phyloP scores from a whole-genome alignment of 2,329 filamentous ascomycete species.

The Paecilomyces sp. region DNA sequence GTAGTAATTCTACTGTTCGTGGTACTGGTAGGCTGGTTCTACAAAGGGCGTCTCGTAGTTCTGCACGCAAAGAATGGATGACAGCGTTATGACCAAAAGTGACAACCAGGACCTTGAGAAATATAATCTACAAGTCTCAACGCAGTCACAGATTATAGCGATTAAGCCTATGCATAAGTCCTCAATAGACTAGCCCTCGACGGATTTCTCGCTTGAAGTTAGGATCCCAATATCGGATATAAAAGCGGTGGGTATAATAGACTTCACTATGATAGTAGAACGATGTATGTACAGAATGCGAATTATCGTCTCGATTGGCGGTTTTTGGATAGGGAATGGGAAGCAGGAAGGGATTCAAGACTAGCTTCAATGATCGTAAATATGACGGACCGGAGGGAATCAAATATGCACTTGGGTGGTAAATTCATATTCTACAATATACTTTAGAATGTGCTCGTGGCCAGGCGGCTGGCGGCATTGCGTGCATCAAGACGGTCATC shows the following conservation, averaged over 20 bases:
- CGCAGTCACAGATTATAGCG: no score
- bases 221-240: no score
- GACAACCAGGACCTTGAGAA: no score
- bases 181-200: neutral
- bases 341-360: neutral
- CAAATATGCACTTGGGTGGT: neutral
- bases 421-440: slow-evolving; percentile 15
- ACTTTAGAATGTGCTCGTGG: slow-evolving; percentile 80
- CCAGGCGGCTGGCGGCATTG: slow-evolving; percentile 89
- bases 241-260: neutral
- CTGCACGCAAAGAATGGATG: no score
- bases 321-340: neutral
- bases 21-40: no score
- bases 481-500: slow-evolving; percentile 91
- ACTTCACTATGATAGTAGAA: neutral
- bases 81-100: no score
- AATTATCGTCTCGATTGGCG: neutral
- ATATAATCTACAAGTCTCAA: no score
- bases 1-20: no score
- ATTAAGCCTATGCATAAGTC: no score
- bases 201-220: neutral
- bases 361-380: neutral
- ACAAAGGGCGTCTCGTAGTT: no score
- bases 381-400: neutral
- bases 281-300: neutral